Base-by-base conservation (phyloP, 164 flowering plant genomes). In the Aristolochia contorta region DNA sequence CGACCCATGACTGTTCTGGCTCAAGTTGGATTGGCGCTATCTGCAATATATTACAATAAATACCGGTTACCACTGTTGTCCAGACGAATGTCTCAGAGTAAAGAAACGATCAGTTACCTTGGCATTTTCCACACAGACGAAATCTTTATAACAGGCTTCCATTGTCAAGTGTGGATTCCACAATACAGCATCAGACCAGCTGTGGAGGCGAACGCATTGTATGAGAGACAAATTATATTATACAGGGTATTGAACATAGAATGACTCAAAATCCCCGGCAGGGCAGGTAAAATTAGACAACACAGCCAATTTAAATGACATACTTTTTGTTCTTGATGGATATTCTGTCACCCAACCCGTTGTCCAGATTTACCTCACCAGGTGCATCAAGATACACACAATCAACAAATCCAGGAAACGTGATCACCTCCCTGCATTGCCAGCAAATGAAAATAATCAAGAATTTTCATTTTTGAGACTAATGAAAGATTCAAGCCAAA, bases 81-180 rank as follows among this genome's bases (percentile, higher is more conserved):
- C 10, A 6, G 43, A 4, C 7, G 43, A 37, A 10, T 37, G 1
- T 37, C 43, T 6, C 7, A 37, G 12, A 3, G 10, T 10, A 8
- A 37, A 3, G 43, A 37, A 37, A 37, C 43, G 10, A 37, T 37
- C 43, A 19, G 14, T 74, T n/a, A 89, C 98, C 98, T 89, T 75
- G 6, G 96, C 96, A 78, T 92, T 89, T 71, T 92, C 98, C 46
- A 92, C 96, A 52, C 98, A 92, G 33, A 92, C 96, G 75, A 92
- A 92, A 72, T 92, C 93, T 70, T 56, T 80, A 70, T 85, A 92
- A 73, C 85, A 84, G 61, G 88, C 81, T 75, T 89, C 96, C 98
- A 92, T 89, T 60, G 71, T 75, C 66, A 80, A 49, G 75, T 92
- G 73, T 22, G 96, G 98, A 67, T 89, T 92, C 96, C 98, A 92